Evolutionary conservation across 306 rosid genomes (phyloP), one percentile per base, ranked within the genome.

Genomic region (Castanea mollissima): DNA sequence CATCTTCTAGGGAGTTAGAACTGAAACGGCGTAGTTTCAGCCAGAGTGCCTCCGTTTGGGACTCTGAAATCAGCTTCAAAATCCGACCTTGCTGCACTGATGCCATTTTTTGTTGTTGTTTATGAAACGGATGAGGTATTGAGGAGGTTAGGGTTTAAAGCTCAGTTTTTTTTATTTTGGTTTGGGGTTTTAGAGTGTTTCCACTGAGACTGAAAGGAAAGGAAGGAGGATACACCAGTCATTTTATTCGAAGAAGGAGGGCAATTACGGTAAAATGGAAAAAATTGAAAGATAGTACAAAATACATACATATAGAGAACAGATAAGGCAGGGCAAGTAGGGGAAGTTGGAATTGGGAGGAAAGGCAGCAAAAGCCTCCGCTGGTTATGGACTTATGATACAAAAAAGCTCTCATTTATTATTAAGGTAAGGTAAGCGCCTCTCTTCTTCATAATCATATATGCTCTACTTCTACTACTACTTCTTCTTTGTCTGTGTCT

Each of bases 1-100:
- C 65, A 49, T 86, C 81, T 44, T 76, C 49, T 3, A 59, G 6
- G 74, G 85, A 85, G 86, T 89, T 87, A 38, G 84, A 85, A 86
- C 92, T 89, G 44, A 87, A 87, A 32, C 82, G 76, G 55, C 86
- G 87, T 1, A 85, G 67, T 49, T 78, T 46, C 31, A 77, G 52
- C 81, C 83, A 83, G 5, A 27, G 74, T 0, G 71, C 67, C 46
- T 41, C 46, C 79, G 74, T 80, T 15, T 56, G 75, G 54, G 82
- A 82, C 59, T 76, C 65, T 6, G 71, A 73, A 41, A 80, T 74
- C 58, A 78, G 78, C 75, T 84, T 86, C 19, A 62, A 54, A 80
- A 85, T 69, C 51, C 73, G 76, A 63, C 74, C 38, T 57, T 41
- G 80, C 56, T 41, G 78, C 68, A 76, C 78, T 10, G 77, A 41